A percentile compares a stretch with the other conserved stretches of the same genome.
phyloP scores from a whole-genome alignment of 345 rosid genomes.

The Eutrema heterophyllum region DNA sequence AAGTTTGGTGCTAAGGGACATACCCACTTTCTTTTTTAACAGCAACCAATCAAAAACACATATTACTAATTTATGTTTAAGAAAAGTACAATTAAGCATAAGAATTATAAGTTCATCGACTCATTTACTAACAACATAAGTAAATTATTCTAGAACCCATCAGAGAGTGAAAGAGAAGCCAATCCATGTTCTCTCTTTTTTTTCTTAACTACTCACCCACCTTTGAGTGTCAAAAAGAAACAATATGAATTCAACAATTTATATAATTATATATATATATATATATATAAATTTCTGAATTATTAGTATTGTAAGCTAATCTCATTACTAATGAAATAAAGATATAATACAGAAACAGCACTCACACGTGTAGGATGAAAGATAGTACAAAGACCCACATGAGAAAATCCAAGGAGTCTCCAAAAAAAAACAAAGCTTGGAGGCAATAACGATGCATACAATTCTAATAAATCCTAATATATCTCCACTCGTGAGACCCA shows the following conservation, averaged over 20 bases:
- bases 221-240: background rate
- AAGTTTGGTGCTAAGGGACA: conserved; percentile 32
- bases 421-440: conserved; percentile 18
- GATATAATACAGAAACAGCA: conserved; percentile 9
- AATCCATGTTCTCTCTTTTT: background rate
- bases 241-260: background rate
- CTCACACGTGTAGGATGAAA: conserved; percentile 25
- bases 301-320: background rate
- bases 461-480: conserved; percentile 30
- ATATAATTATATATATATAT: background rate
- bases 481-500: conserved; percentile 30
- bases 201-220: background rate
- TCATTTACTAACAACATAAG: background rate
- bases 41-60: background rate
- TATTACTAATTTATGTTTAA: background rate
- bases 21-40: background rate
- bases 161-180: conserved; percentile 3
- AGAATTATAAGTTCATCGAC: too few species aligned
- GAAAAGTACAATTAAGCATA: background rate
- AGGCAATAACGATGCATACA: conserved; percentile 28
- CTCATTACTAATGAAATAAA: background rate
- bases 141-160: background rate
- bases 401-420: conserved; percentile 25
- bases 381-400: conserved; percentile 30
- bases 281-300: too few species aligned